phyloP scores from a whole-genome alignment of 2,329 filamentous ascomycete species.

The Monosporascus sp. region DNA sequence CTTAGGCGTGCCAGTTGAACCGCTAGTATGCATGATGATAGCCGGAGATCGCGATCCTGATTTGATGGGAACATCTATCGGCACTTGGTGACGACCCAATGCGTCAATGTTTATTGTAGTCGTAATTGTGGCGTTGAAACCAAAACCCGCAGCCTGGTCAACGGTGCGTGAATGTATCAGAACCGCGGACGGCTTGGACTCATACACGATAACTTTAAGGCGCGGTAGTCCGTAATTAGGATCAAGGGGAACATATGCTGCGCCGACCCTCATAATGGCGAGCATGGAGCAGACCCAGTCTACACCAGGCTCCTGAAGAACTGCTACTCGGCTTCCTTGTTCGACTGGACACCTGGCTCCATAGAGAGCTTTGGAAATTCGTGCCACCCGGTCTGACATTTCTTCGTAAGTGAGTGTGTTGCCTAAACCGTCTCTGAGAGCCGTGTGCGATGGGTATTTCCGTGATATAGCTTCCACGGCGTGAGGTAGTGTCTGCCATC shows the following conservation, averaged over 20 bases:
- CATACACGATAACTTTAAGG: slow-evolving; percentile 20
- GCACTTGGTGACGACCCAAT: too few species aligned
- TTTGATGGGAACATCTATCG: too few species aligned
- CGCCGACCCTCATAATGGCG: slow-evolving; percentile 22
- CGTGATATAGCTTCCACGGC: too few species aligned
- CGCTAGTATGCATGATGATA: slow-evolving; percentile 1
- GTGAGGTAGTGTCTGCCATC: too few species aligned
- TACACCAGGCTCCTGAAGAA: slow-evolving; percentile 26
- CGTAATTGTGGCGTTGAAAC: too few species aligned
- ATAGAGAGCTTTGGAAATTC: too few species aligned
- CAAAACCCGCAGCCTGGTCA: background rate
- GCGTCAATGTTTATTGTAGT: too few species aligned
- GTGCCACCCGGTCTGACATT: too few species aligned
- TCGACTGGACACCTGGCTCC: too few species aligned
- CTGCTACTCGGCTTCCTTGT: slow-evolving; percentile 16
- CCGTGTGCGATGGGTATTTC: too few species aligned
- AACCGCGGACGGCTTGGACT: slow-evolving; percentile 23
- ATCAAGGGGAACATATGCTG: slow-evolving; percentile 29
- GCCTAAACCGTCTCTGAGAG: too few species aligned
- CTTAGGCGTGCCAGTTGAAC: slow-evolving; percentile 1
- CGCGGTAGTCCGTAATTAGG: slow-evolving; percentile 7
- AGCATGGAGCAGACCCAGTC: slow-evolving; percentile 27
- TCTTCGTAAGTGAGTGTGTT: too few species aligned
- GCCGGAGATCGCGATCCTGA: background rate
- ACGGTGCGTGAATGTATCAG: slow-evolving; percentile 13